These are phyloP conservation scores for Aspergillus pseudoviridinutans DNA, from an alignment of 2,329 filamentous ascomycete species.

Conservation along the genomic window DNA sequence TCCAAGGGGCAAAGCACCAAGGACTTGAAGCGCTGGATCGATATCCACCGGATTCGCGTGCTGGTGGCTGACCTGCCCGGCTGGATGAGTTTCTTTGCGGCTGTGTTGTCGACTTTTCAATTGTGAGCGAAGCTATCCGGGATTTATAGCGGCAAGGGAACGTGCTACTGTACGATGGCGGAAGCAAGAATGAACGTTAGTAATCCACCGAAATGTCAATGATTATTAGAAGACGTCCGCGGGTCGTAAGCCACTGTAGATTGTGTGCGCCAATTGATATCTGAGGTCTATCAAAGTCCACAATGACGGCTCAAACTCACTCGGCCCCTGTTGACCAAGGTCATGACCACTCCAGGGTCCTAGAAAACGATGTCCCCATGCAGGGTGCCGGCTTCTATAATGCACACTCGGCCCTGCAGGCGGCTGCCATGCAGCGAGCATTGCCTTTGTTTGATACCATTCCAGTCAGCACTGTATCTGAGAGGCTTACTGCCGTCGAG, in stretches of 20 bases:
- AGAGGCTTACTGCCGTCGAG: not conserved
- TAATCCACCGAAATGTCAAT: too few relatives aligned
- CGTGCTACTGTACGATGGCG: not conserved
- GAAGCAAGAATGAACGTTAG: too few relatives aligned
- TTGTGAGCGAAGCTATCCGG: not conserved
- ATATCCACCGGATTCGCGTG: not conserved
- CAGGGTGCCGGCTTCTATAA: conserved; percentile 1
- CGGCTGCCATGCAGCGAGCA: not conserved
- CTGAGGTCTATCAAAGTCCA: too few relatives aligned
- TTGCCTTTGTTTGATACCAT: not conserved
- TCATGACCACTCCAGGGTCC: too few relatives aligned
- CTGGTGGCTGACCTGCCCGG: not conserved
- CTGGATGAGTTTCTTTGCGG: not conserved
- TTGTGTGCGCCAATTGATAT: too few relatives aligned
- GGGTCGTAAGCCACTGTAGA: too few relatives aligned
- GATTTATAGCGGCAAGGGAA: too few relatives aligned
- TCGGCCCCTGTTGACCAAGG: too few relatives aligned
- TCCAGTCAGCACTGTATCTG: not conserved
- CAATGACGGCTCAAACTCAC: too few relatives aligned
- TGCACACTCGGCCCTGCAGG: not conserved
- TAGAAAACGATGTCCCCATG: not conserved
- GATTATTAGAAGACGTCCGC: too few relatives aligned
- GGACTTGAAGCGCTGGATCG: not conserved
- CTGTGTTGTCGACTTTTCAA: not conserved
- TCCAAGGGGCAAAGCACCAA: not conserved